Evolutionary conservation across 768 basidiomycete genomes (phyloP), one percentile per base, ranked within the genome.

Genomic region (Lentinula raphanica): DNA sequence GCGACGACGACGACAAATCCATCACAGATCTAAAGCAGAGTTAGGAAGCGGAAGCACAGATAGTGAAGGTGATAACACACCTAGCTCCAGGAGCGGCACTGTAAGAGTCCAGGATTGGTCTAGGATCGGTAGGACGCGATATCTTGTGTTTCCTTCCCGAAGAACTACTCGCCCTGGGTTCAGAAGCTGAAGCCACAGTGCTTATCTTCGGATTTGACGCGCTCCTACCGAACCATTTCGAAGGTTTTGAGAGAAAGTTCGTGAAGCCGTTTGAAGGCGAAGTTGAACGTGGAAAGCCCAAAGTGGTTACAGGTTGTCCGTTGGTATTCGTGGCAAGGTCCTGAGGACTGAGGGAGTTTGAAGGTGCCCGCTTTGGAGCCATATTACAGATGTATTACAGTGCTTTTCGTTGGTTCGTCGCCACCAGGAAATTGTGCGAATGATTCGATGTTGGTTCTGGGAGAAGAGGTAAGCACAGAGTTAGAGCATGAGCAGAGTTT

Each of bases 71-170:
- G 38, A 57, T 2, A 2, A 72, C 85, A 72, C 71, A 87, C 88
- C 78, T 79, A 67, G 75, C 73, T 62, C 80, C 78, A 58, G 77
- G 74, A 54, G 73, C 67, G 38, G 69, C 76, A 28, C 74, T 72
- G 63, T 82, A 82, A 1, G 72, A 74, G 62, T 88, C 84, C 62
- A 88, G 70, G 55, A 92, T 87, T 2, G 89, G 91, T 21, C 90
- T 74, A 8, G 89, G 90, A 64, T 92, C 91, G 4, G 89, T 90
- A 1, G 90, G 90, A 46, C 86, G 84, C 31, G 91, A 92, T 36
- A 92, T 93, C 77, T 90, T 92, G 54, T 83, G 87, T 61, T 87
- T 90, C 60, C 87, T 67, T 6, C 68, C 69, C 28, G 63, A 61
- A 21, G 72, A 72, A 54, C 70, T 68, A 60, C 81, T 85, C 0